Conservation (phyloP, 2,329 filamentous ascomycete species). For the Biscogniauxia mediterranea region DNA sequence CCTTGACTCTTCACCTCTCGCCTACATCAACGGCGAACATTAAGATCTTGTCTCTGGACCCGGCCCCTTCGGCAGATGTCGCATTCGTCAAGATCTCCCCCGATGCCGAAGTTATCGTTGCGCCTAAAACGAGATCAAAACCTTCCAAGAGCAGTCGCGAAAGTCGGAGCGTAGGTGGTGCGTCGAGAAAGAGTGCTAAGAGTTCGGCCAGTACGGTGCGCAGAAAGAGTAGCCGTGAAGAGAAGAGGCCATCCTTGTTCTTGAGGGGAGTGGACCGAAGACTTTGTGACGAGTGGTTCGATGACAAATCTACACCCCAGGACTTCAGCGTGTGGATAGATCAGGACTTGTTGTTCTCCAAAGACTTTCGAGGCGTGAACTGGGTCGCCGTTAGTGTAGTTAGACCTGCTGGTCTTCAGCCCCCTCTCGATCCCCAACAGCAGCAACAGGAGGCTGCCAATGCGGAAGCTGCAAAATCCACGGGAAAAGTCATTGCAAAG, state of each 20-base stretch:
- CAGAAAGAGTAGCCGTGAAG: constrained; percentile 56
- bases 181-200: constrained; percentile 74
- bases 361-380: constrained; percentile 70
- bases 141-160: constrained; percentile 65
- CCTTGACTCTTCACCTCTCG: constrained; percentile 87
- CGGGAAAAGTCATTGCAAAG: constrained; percentile 71
- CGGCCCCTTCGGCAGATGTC: constrained; percentile 62
- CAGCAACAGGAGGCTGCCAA: constrained; percentile 66
- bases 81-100: constrained; percentile 90
- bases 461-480: constrained; percentile 47
- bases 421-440: constrained; percentile 66
- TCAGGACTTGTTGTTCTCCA: constrained; percentile 68
- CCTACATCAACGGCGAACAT: constrained; percentile 95
- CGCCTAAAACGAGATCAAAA: constrained; percentile 83
- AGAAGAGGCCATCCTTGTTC: constrained; percentile 67
- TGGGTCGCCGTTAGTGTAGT: constrained; percentile 87
- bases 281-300: constrained; percentile 74
- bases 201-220: constrained; percentile 71
- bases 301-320: constrained; percentile 57
- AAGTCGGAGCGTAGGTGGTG: constrained; percentile 75
- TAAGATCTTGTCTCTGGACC: constrained; percentile 77
- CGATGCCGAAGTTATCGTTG: constrained; percentile 95
- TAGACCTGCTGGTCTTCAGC: constrained; percentile 73
- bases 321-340: constrained; percentile 82
- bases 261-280: constrained; percentile 74